Base-by-base conservation (phyloP, 2,329 filamentous ascomycete genomes). In the Pseudodiploospora longispora region DNA sequence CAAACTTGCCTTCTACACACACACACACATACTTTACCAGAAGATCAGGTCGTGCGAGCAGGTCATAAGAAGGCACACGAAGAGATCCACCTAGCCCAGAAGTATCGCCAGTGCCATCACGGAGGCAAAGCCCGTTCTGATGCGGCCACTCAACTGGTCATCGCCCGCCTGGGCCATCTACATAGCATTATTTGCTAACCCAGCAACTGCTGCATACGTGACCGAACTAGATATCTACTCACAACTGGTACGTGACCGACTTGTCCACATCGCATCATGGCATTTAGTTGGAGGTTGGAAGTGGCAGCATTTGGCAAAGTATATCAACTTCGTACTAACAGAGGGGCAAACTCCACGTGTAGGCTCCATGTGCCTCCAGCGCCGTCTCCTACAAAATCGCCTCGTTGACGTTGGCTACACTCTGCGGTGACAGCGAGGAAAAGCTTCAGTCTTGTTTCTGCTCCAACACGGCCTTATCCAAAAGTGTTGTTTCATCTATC, bases 391-490 rank as follows among this genome's bases (percentile, higher is more conserved):
- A 67, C 47, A 65, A 68, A 44, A 56, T 78, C 50, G 60, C 65
- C 46, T 47, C 52, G 32, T 63, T 70, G 50, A 75, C 74, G 1
- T 54, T 60, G 29, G 60, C 59, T 38, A 36, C 40, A 27, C 42
- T 37, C 39, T 77, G 74, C 49, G 67, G 67, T 10, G 59, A 67
- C 28, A 67, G 57, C 5, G 67, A 66, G 10, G 63, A 65, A 4
- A 67, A 62, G 4, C 57, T 78, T 6, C 72, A 76, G 49, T 68
- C 66, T 6, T 78, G 75, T 46, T 64, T 75, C n/a, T 78, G 74
- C 59, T 69, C 68, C 10, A 71, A 74, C 53, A 64, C 66, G 48
- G 64, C 62, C 39, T 66, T 67, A 47, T 59, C 62, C 10, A 60
- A 57, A 4, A 59, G 63, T 4, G 55, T 76, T 42, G 58, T 60